Percentiles rank a stretch among this genome's conserved stretches.
Evolutionary conservation across 305 asterid genomes (phyloP).

Genomic region (Coffea humblotiana): DNA sequence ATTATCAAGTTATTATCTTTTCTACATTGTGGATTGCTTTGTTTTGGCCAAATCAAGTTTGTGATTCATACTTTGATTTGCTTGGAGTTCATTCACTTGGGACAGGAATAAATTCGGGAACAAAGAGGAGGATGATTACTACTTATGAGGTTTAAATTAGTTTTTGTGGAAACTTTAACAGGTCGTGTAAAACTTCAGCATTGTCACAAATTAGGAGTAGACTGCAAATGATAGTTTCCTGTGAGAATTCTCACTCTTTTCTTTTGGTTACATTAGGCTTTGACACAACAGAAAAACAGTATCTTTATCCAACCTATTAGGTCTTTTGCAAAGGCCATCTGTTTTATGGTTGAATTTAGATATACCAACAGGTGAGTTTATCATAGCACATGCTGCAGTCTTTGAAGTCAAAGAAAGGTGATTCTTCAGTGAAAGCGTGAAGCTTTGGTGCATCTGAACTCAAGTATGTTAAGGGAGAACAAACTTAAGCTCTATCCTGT

Average conservation of each 20-base stretch:
- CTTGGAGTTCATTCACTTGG: neutral
- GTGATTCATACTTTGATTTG: neutral
- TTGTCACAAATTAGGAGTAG: neutral
- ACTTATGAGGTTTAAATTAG: neutral
- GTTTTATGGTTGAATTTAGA: neutral
- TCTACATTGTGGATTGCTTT: neutral
- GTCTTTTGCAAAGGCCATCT: neutral
- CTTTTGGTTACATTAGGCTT: neutral
- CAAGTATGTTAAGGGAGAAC: neutral
- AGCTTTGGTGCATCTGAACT: neutral
- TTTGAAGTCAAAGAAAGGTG: neutral
- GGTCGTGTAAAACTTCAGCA: neutral
- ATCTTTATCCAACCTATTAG: neutral
- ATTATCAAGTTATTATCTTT: conserved; percentile 7
- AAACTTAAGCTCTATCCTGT: too few species aligned
- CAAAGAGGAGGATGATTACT: neutral
- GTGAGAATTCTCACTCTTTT: neutral
- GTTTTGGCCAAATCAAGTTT: neutral
- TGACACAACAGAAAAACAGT: neutral
- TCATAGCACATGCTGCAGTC: neutral
- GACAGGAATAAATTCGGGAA: neutral
- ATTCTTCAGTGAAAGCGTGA: neutral
- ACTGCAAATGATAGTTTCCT: neutral
- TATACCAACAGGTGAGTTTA: neutral
- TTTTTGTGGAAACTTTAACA: neutral